These are phyloP conservation scores for Kodamaea kaohsiungensis DNA, from an alignment of 805 yeast genomes.

Conservation along the genomic window DNA sequence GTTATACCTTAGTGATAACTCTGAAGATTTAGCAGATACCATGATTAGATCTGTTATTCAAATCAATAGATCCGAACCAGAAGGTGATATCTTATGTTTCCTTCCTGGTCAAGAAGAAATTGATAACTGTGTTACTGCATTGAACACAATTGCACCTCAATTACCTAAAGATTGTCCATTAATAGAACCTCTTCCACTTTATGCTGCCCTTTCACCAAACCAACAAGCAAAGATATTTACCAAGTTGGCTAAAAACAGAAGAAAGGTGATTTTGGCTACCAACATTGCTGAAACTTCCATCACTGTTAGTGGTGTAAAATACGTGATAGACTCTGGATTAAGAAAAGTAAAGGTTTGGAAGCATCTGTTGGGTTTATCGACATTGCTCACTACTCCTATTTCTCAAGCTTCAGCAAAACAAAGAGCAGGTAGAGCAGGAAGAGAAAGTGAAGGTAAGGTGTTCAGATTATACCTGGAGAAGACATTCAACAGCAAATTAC, in stretches of 20 bases:
- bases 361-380: constrained; percentile 89
- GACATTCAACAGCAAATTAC: constrained; percentile 57
- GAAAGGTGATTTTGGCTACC: constrained; percentile 90
- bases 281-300: constrained; percentile 98
- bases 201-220: constrained; percentile 88
- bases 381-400: constrained; percentile 86
- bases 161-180: constrained; percentile 75
- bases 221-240: constrained; percentile 82
- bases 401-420: constrained; percentile 95
- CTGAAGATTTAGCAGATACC: constrained; percentile 84
- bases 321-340: constrained; percentile 89
- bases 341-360: constrained; percentile 95
- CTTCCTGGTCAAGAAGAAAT: constrained; percentile 98
- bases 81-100: constrained; percentile 91
- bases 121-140: constrained; percentile 71
- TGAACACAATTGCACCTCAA: constrained; percentile 61
- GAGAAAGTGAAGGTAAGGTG: constrained; percentile 89
- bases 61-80: constrained; percentile 73
- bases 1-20: constrained; percentile 59
- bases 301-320: constrained; percentile 91
- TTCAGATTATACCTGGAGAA: constrained; percentile 79
- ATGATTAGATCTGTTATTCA: constrained; percentile 74
- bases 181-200: constrained; percentile 78
- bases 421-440: constrained; percentile 98
- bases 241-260: constrained; percentile 58